Conservation (phyloP, 1,139 yeast species). For the Yamadazyma sp. region DNA sequence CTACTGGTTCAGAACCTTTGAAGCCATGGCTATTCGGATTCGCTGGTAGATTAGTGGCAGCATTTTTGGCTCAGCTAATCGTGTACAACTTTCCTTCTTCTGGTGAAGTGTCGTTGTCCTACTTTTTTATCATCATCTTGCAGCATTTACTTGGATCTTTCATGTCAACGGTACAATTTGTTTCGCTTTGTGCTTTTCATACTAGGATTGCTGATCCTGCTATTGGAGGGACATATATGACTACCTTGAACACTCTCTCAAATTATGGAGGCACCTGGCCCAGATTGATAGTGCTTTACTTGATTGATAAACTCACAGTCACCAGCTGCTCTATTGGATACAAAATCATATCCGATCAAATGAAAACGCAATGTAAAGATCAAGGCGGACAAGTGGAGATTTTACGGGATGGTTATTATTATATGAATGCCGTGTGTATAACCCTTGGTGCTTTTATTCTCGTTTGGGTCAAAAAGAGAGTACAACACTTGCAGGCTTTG, state of each 20-base stretch:
- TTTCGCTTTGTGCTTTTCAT: constrained; percentile 90
- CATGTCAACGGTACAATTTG: constrained; percentile 94
- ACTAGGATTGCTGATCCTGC: constrained; percentile 93
- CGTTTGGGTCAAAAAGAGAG: constrained; percentile 66
- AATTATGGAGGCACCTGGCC: constrained; percentile 99
- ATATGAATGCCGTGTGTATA: constrained; percentile 73
- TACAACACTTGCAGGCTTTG: constrained; percentile 56
- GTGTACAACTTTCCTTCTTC: constrained; percentile 70
- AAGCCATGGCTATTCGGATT: constrained; percentile 91
- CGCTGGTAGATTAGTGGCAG: constrained; percentile 79
- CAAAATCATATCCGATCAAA: constrained; percentile 27
- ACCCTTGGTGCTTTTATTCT: constrained; percentile 64
- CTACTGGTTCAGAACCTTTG: constrained; percentile 68
- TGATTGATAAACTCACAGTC: constrained; percentile 76
- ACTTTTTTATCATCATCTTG: constrained; percentile 67
- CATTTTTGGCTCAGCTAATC: constrained; percentile 70
- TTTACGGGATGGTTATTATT: constrained; percentile 78
- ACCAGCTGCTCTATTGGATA: constrained; percentile 48
- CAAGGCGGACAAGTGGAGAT: constrained; percentile 57
- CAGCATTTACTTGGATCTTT: constrained; percentile 87
- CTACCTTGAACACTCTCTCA: constrained; percentile 86
- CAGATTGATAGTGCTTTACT: constrained; percentile 65
- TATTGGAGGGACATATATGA: constrained; percentile 98
- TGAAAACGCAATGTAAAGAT: constrained; percentile 49
- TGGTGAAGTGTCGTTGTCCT: constrained; percentile 45